phyloP scores from a whole-genome alignment of 2,329 filamentous ascomycete species.

The Myriosclerotinia duriaeana region DNA sequence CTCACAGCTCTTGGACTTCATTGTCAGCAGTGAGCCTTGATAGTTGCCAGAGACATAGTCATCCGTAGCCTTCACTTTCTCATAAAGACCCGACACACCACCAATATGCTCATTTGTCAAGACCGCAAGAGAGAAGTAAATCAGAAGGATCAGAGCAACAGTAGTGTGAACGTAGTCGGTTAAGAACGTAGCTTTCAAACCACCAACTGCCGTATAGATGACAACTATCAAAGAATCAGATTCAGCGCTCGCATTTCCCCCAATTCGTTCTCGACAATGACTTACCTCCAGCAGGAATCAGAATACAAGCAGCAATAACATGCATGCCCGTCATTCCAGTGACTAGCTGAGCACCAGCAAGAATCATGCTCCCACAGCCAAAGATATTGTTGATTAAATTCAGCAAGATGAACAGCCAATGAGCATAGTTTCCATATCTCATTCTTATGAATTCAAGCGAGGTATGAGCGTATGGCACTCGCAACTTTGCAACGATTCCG shows the following conservation, averaged over 20 bases:
- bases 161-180: constrained; percentile 44
- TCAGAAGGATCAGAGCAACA: constrained; percentile 49
- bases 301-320: constrained; percentile 30
- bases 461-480: constrained; percentile 52
- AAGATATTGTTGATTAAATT: constrained; percentile 48
- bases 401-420: constrained; percentile 45
- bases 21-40: constrained; percentile 48
- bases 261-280: background rate
- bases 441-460: constrained; percentile 51
- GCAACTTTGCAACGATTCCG: constrained; percentile 50
- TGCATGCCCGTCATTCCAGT: constrained; percentile 30
- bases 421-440: constrained; percentile 47
- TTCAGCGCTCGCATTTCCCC: background rate
- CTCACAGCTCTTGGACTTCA: constrained; percentile 46
- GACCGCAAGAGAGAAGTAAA: constrained; percentile 50
- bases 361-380: constrained; percentile 48
- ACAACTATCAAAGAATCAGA: constrained; percentile 33
- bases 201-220: constrained; percentile 29
- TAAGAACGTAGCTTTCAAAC: constrained; percentile 32
- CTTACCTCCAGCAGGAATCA: constrained; percentile 32
- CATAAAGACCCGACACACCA: constrained; percentile 47
- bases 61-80: constrained; percentile 48
- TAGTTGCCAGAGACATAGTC: constrained; percentile 48
- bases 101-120: constrained; percentile 46
- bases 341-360: constrained; percentile 46